Percentiles rank a stretch among this genome's conserved stretches.
Evolutionary conservation across 2,329 filamentous ascomycete genomes (phyloP).

Genomic region (Aspergillus texensis): DNA sequence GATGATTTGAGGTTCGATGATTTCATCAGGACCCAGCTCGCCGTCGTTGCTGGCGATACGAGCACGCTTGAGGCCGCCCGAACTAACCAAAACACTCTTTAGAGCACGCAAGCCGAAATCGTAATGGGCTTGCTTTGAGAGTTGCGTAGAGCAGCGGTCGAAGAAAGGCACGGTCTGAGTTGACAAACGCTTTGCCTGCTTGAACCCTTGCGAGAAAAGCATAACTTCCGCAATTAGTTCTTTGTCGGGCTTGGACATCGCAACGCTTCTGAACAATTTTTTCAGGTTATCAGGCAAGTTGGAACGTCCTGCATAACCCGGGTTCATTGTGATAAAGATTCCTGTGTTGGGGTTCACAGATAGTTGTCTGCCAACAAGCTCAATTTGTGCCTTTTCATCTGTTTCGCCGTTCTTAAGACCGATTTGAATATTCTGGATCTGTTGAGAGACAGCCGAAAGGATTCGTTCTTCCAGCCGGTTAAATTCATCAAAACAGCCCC

Average conservation of each 20-base stretch:
- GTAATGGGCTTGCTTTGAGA: conserved; percentile 98
- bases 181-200: conserved; percentile 88
- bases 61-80: conserved; percentile 89
- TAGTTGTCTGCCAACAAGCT: conserved; percentile 88
- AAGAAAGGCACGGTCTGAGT: conserved; percentile 99
- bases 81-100: conserved; percentile 98
- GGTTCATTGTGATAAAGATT: conserved; percentile 99
- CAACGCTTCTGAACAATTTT: conserved; percentile 98
- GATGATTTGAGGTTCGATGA: conserved; percentile 94
- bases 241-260: conserved; percentile 99
- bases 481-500: conserved; percentile 99
- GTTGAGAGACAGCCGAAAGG: conserved; percentile 94
- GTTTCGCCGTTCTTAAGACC: conserved; percentile 83
- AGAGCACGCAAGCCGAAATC: conserved; percentile 97
- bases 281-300: conserved; percentile 99
- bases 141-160: conserved; percentile 75
- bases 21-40: conserved; percentile 65
- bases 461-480: conserved; percentile 98
- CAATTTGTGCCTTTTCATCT: conserved; percentile 85
- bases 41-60: conserved; percentile 65
- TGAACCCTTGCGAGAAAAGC: conserved; percentile 99
- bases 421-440: conserved; percentile 98
- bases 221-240: conserved; percentile 99
- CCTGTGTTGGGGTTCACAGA: conserved; percentile 90
- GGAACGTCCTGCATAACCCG: conserved; percentile 95